A percentile compares a stretch with the other conserved stretches of the same genome.
These are phyloP conservation scores for Podospora conica DNA, from an alignment of 495 filamentous ascomycete species.

Conservation along the genomic window DNA sequence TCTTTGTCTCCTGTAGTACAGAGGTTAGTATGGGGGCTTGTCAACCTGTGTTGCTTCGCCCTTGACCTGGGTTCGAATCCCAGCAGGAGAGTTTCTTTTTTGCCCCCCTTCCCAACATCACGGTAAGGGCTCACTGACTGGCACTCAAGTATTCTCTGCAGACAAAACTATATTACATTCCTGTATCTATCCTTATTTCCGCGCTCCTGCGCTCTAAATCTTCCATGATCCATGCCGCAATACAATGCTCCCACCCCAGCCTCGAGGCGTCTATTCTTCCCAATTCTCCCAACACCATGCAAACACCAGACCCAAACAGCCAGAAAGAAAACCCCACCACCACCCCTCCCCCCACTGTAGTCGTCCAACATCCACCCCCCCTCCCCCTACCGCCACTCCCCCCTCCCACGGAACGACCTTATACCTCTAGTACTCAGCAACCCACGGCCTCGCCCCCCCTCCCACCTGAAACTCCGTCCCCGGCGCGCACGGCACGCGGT, in stretches of 20 bases:
- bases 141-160: not conserved
- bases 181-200: not conserved
- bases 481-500: not conserved
- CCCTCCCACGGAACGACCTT: not conserved
- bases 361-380: not conserved
- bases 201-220: not conserved
- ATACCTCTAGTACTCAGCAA: not conserved
- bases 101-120: not conserved
- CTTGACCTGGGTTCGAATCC: slow-evolving; percentile 1
- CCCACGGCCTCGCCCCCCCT: not conserved
- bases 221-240: not conserved
- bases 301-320: not conserved
- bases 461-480: not conserved
- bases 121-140: not conserved
- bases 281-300: not conserved
- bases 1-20: not conserved
- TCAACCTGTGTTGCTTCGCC: not conserved
- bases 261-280: not conserved
- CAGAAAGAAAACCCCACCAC: not conserved
- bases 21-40: slow-evolving; percentile 3
- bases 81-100: not conserved
- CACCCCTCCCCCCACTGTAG: too few relatives aligned
- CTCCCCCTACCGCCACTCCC: not conserved
- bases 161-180: not conserved
- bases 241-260: not conserved